A percentile compares a stretch with the other conserved stretches of the same genome.
Conservation (phyloP, 805 yeast genomes). For the Kluyveromyces siamensis region DNA sequence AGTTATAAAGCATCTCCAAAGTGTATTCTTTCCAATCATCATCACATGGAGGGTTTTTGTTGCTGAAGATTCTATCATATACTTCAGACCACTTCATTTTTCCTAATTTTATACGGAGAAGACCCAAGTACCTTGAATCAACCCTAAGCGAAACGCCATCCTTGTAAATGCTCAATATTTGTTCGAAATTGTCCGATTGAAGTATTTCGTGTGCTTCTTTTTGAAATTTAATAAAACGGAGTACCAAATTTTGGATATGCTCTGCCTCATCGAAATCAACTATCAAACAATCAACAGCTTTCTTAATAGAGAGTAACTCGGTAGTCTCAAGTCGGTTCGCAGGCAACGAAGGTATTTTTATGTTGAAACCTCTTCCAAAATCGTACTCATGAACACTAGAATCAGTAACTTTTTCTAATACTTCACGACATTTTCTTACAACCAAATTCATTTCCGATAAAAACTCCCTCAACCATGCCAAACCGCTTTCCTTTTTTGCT, state of each 20-base stretch:
- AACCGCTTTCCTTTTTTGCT: neutral
- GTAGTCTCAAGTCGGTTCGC: conserved; percentile 1
- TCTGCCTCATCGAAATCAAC: conserved; percentile 11
- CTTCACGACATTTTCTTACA: conserved; percentile 1
- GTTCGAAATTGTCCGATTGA: conserved; percentile 2
- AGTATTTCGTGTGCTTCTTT: conserved; percentile 3
- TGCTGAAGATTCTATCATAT: conserved; percentile 10
- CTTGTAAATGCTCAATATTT: conserved; percentile 6
- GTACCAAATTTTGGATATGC: conserved; percentile 3
- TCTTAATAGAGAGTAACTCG: conserved; percentile 2
- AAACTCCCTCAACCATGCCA: conserved; percentile 6
- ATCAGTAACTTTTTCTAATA: neutral
- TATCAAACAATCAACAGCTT: conserved; percentile 2
- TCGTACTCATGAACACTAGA: neutral
- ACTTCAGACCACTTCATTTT: conserved; percentile 18
- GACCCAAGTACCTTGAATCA: conserved; percentile 6
- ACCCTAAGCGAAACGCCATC: conserved; percentile 10
- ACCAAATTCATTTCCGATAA: neutral
- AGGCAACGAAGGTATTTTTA: conserved; percentile 4
- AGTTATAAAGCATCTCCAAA: conserved; percentile 7
- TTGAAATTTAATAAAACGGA: conserved; percentile 5
- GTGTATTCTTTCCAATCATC: conserved; percentile 7
- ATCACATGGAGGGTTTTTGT: conserved; percentile 3
- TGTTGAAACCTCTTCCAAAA: conserved; percentile 5
- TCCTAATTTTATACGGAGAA: conserved; percentile 7